Conservation (phyloP, 805 yeast species). For the Ogataea saltuana region DNA sequence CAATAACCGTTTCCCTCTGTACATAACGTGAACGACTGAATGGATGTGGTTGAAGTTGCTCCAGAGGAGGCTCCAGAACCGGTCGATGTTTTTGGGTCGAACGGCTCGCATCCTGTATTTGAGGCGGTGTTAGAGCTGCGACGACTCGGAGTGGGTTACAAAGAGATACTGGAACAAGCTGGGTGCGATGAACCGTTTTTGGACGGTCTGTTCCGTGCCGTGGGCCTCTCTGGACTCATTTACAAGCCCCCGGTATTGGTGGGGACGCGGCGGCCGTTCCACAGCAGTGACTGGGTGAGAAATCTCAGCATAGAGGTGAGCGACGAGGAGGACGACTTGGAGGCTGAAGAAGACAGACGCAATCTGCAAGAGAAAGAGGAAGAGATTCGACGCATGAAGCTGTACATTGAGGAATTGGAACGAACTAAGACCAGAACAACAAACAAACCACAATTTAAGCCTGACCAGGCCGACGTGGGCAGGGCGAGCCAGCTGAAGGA, state of each 20-base stretch:
- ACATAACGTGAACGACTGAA: too few species aligned
- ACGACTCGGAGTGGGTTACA: constrained; percentile 24
- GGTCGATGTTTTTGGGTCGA: constrained; percentile 12
- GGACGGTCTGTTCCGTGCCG: constrained; percentile 11
- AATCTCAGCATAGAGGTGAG: constrained; percentile 21
- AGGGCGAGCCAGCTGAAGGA: constrained; percentile 3
- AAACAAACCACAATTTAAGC: background rate
- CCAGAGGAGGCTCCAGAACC: constrained; percentile 8
- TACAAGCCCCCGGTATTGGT: background rate
- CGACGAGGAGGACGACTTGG: constrained; percentile 39
- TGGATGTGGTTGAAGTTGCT: constrained; percentile 19
- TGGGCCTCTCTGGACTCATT: constrained; percentile 9
- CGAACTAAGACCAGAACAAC: background rate
- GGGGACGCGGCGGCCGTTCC: constrained; percentile 15
- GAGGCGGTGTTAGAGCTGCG: constrained; percentile 28
- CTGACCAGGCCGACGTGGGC: background rate
- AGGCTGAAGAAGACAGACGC: constrained; percentile 2
- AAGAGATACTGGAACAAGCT: constrained; percentile 20
- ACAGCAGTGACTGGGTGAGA: constrained; percentile 21
- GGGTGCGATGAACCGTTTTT: constrained; percentile 22
- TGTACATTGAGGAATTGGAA: constrained; percentile 20
- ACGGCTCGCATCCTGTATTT: constrained; percentile 20
- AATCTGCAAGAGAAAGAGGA: constrained; percentile 18
- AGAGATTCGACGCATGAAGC: constrained; percentile 23
- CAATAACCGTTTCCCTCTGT: too few species aligned